A percentile compares a stretch with the other conserved stretches of the same genome.
Evolutionary conservation across 2,329 filamentous ascomycete genomes (phyloP).

Genomic region (Fusarium odoratissimum): DNA sequence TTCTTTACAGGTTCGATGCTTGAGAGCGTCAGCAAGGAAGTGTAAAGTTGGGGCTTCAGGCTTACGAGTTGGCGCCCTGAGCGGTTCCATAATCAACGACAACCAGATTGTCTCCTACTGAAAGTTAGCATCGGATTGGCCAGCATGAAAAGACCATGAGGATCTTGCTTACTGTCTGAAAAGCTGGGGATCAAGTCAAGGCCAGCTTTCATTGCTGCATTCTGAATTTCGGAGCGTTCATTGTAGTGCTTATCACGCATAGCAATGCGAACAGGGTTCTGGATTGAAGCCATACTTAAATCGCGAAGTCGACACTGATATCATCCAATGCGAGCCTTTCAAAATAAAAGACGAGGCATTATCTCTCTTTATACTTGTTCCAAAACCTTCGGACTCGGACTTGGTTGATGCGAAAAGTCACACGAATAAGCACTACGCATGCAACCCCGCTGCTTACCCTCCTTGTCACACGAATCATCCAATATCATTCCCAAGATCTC

Average conservation of each 20-base stretch:
- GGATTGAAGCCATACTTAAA: neutral
- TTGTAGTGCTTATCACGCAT: slow-evolving; percentile 18
- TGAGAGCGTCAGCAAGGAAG: neutral
- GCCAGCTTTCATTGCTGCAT: neutral
- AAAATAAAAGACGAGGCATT: neutral
- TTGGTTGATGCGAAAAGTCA: neutral
- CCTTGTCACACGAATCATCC: neutral
- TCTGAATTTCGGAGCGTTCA: slow-evolving; percentile 10
- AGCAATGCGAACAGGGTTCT: neutral
- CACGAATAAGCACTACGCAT: neutral
- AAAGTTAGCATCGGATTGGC: rapidly evolving
- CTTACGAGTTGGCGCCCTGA: slow-evolving; percentile 7
- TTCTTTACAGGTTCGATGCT: slow-evolving; percentile 6
- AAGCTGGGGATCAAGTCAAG: neutral
- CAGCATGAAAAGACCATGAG: rapidly evolving
- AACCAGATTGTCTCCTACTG: neutral
- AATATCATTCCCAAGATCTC: neutral
- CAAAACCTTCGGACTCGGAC: too few relatives aligned
- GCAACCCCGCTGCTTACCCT: neutral
- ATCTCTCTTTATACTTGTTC: neutral
- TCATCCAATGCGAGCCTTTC: rapidly evolving
- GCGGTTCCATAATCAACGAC: slow-evolving; percentile 12
- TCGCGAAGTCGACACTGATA: rapidly evolving
- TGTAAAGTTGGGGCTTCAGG: rapidly evolving
- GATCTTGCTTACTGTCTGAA: neutral